A percentile compares a stretch with the other conserved stretches of the same genome.
Conservation (phyloP, 495 filamentous ascomycete species). For the Penicillium parvum region DNA sequence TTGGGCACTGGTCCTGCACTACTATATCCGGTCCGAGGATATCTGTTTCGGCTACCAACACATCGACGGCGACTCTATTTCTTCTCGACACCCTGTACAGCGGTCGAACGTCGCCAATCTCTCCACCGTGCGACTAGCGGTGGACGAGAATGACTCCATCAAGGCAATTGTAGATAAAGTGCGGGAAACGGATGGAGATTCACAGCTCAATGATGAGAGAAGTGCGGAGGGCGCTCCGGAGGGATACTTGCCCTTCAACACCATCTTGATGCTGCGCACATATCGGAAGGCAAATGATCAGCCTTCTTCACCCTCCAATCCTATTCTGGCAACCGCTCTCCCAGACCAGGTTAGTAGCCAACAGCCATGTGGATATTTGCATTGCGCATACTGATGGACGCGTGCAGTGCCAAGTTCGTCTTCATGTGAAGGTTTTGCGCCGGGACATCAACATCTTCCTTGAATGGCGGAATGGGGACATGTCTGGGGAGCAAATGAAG, state of each 20-base stretch:
- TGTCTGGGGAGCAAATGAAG: constrained; percentile 42
- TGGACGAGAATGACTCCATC: constrained; percentile 33
- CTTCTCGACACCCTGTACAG: constrained; percentile 17
- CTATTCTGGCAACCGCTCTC: constrained; percentile 29
- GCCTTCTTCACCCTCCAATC: constrained; percentile 19
- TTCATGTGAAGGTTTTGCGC: constrained; percentile 42
- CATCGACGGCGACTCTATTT: constrained; percentile 23
- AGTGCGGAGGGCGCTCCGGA: constrained; percentile 9
- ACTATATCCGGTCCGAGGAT: constrained; percentile 50
- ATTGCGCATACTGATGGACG: background rate
- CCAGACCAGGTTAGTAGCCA: constrained; percentile 31
- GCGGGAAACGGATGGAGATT: constrained; percentile 4
- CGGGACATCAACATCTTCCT: constrained; percentile 42
- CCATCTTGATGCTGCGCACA: constrained; percentile 38
- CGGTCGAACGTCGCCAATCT: constrained; percentile 14
- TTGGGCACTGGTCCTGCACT: constrained; percentile 52
- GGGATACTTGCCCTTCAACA: constrained; percentile 32
- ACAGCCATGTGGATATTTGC: background rate
- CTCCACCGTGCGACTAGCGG: constrained; percentile 22
- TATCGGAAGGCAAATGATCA: constrained; percentile 19
- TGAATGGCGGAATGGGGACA: constrained; percentile 43
- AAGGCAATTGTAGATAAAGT: constrained; percentile 31
- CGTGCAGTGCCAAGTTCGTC: constrained; percentile 41
- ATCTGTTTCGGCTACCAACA: constrained; percentile 54
- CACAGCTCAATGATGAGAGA: constrained; percentile 10